A percentile compares a stretch with the other conserved stretches of the same genome.
These are phyloP conservation scores for Entophlyctis luteolus DNA, from an alignment of 192 early-diverging fungal genomes.

Conservation along the genomic window DNA sequence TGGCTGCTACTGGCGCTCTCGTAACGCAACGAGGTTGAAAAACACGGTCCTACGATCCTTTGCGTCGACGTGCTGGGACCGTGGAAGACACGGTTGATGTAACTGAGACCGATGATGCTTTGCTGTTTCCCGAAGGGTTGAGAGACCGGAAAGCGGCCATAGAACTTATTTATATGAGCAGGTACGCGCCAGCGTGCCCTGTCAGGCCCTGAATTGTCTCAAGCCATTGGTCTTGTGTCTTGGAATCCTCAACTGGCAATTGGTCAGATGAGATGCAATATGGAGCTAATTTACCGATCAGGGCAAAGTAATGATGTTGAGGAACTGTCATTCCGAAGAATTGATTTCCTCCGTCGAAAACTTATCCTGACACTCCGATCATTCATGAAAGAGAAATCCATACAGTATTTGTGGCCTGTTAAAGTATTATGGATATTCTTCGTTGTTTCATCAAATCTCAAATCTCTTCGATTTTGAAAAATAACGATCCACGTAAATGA, in stretches of 20 bases:
- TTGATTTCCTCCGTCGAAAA: slow-evolving; percentile 6
- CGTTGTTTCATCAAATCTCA: neutral
- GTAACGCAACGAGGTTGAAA: too few relatives aligned
- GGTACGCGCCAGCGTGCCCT: neutral
- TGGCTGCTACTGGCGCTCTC: too few relatives aligned
- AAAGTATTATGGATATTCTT: neutral
- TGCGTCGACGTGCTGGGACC: too few relatives aligned
- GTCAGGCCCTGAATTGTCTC: slow-evolving; percentile 15
- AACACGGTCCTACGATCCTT: too few relatives aligned
- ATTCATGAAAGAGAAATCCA: slow-evolving; percentile 2
- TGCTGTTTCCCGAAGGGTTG: too few relatives aligned
- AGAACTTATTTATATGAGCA: neutral
- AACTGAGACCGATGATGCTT: too few relatives aligned
- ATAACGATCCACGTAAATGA: slow-evolving; percentile 15
- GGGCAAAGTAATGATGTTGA: neutral
- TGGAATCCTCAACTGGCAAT: neutral
- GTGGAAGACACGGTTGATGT: too few relatives aligned
- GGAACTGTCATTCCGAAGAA: slow-evolving; percentile 1
- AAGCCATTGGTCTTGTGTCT: slow-evolving; percentile 7
- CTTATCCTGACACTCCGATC: neutral
- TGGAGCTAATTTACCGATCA: too few relatives aligned
- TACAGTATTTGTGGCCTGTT: slow-evolving; percentile 7
- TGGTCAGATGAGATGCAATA: neutral
- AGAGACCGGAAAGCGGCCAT: neutral
- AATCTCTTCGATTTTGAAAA: neutral